Evolutionary conservation across 169 alveolate genomes (phyloP).

Genomic region (Eimeria necatrix): DNA sequence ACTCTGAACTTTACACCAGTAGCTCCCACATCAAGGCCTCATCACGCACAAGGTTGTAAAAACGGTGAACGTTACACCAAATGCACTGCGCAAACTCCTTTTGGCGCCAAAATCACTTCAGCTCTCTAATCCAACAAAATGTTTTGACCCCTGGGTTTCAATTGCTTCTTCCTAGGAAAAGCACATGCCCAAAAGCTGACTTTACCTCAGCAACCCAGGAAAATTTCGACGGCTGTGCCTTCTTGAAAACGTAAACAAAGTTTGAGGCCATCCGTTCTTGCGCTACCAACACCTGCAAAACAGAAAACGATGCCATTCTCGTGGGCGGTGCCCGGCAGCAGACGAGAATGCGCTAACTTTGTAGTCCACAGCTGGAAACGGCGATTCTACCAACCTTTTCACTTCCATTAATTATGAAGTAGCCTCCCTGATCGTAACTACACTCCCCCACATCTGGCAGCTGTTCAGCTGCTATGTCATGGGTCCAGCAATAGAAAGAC

Average conservation of each 20-base stretch:
- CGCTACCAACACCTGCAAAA: constrained; percentile 94
- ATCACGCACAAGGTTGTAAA: too few relatives aligned
- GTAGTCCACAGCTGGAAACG: neutral
- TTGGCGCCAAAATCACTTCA: too few relatives aligned
- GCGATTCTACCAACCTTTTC: constrained; percentile 94
- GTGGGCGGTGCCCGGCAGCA: neutral
- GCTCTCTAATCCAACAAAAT: too few relatives aligned
- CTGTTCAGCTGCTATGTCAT: constrained; percentile 92
- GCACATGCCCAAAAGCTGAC: neutral
- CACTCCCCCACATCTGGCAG: constrained; percentile 98
- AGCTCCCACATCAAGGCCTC: too few relatives aligned
- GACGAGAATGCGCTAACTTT: neutral
- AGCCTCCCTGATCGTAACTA: constrained; percentile 99
- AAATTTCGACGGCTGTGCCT: constrained; percentile 97
- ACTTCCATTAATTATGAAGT: constrained; percentile 99
- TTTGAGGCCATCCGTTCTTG: constrained; percentile 99
- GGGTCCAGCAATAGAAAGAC: constrained; percentile 97
- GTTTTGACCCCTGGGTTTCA: too few relatives aligned
- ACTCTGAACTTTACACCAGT: too few relatives aligned
- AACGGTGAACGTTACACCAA: too few relatives aligned
- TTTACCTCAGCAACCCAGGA: constrained; percentile 98
- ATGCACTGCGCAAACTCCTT: too few relatives aligned
- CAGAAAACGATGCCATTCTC: neutral
- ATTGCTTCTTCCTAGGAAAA: neutral
- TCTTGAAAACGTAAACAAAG: constrained; percentile 98